phyloP scores from a whole-genome alignment of 1,284 basidiomycete genomes.

The Xerocomus nothofagi region DNA sequence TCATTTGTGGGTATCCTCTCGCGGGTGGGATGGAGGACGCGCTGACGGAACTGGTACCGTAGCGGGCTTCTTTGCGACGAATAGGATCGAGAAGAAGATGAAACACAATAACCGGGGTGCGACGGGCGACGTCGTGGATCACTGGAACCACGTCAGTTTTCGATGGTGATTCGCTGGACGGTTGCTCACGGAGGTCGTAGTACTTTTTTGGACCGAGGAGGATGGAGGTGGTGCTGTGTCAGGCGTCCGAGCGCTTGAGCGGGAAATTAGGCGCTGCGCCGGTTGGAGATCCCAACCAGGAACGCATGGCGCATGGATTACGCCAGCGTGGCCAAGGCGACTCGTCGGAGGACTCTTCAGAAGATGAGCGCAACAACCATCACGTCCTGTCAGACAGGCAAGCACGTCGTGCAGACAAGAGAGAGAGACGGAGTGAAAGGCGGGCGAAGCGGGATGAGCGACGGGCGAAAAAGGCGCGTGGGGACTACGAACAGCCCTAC shows the following conservation, averaged over 20 bases:
- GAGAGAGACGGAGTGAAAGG: slow-evolving; percentile 11
- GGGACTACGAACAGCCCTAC: slow-evolving; percentile 24
- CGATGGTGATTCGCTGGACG: too few relatives aligned
- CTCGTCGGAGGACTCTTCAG: slow-evolving; percentile 12
- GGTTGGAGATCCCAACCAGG: slow-evolving; percentile 19
- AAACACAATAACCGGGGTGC: slow-evolving; percentile 27
- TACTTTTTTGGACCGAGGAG: slow-evolving; percentile 35
- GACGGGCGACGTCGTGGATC: slow-evolving; percentile 33
- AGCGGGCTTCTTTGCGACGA: slow-evolving; percentile 27
- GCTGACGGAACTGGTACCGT: background rate
- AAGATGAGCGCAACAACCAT: slow-evolving; percentile 12
- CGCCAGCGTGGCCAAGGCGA: slow-evolving; percentile 6
- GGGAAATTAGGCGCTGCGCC: slow-evolving; percentile 27
- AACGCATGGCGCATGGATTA: slow-evolving; percentile 19
- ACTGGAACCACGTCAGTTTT: slow-evolving; percentile 35
- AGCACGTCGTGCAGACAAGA: slow-evolving; percentile 9
- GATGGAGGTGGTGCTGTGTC: slow-evolving; percentile 32
- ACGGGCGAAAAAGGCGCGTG: slow-evolving; percentile 14
- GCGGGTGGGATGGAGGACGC: background rate
- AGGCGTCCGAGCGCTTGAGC: slow-evolving; percentile 32
- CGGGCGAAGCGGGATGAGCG: slow-evolving; percentile 15
- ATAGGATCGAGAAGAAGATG: slow-evolving; percentile 29
- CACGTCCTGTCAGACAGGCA: slow-evolving; percentile 4
- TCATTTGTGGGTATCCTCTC: slow-evolving; percentile 19
- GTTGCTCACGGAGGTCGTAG: slow-evolving; percentile 12